A percentile compares a stretch with the other conserved stretches of the same genome.
These are phyloP conservation scores for Apophysomyces ossiformis DNA, from an alignment of 371 early-diverging fungal genomes.

Conservation along the genomic window DNA sequence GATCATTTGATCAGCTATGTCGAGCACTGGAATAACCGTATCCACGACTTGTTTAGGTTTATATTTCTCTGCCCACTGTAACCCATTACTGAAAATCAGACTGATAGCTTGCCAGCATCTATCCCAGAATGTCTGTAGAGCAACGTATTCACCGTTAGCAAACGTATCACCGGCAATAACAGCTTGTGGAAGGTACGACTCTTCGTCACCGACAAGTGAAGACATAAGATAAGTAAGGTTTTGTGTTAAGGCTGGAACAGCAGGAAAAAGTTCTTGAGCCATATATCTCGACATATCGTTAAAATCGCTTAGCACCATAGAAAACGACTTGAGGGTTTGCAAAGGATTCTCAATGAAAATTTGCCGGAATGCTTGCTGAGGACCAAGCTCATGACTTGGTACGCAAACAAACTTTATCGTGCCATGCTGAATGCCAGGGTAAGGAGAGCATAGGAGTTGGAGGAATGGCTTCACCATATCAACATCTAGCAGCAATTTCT, in stretches of 20 bases:
- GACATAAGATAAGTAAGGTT: slow-evolving; percentile 8
- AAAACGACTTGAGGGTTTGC: slow-evolving; percentile 25
- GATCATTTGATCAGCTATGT: slow-evolving; percentile 33
- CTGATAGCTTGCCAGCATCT: slow-evolving; percentile 36
- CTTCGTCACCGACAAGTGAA: slow-evolving; percentile 26
- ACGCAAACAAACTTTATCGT: background rate
- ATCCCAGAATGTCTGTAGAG: slow-evolving; percentile 39
- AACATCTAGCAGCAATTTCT: background rate
- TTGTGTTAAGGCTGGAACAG: background rate
- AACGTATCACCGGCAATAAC: slow-evolving; percentile 12
- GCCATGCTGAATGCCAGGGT: slow-evolving; percentile 22
- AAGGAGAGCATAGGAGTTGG: slow-evolving; percentile 26
- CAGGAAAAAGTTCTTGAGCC: slow-evolving; percentile 2
- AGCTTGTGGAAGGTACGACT: slow-evolving; percentile 18
- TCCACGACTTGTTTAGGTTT: slow-evolving; percentile 37
- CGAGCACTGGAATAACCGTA: slow-evolving; percentile 33
- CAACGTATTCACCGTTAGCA: slow-evolving; percentile 26
- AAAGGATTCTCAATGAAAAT: slow-evolving; percentile 12
- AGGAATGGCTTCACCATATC: slow-evolving; percentile 27
- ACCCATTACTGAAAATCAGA: slow-evolving; percentile 27
- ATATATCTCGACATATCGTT: slow-evolving; percentile 24
- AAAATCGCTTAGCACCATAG: slow-evolving; percentile 30
- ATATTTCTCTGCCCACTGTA: slow-evolving; percentile 41
- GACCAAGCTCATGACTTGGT: background rate
- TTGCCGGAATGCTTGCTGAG: slow-evolving; percentile 1